Evolutionary conservation across 495 filamentous ascomycete species (phyloP).

Genomic region (Penicillium waksmanii): DNA sequence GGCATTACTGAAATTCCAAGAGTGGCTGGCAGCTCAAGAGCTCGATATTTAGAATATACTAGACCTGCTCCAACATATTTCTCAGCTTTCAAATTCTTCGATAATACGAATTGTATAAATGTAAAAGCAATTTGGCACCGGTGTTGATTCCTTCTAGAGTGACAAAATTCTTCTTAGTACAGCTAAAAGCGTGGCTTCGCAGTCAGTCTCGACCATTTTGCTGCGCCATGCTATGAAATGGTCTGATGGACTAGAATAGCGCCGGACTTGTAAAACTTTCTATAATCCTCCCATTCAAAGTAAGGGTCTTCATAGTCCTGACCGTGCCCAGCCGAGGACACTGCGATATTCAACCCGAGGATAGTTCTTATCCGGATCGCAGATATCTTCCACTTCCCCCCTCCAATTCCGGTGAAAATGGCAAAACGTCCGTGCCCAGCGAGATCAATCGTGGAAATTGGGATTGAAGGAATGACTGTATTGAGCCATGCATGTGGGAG

Average conservation of each 20-base stretch:
- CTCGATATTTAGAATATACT: neutral
- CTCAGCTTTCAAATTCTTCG: neutral
- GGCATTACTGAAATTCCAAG: slow-evolving; percentile 75
- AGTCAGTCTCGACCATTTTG: neutral
- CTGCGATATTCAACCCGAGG: slow-evolving; percentile 40
- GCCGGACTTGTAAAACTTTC: slow-evolving; percentile 50
- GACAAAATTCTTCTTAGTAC: neutral
- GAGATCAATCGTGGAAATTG: slow-evolving; percentile 52
- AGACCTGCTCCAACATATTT: neutral
- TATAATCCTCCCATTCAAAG: slow-evolving; percentile 44
- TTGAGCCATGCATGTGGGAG: slow-evolving; percentile 58
- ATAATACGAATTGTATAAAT: neutral
- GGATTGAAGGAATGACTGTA: slow-evolving; percentile 30
- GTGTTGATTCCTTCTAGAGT: neutral
- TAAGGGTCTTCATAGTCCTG: slow-evolving; percentile 53
- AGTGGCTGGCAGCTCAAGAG: slow-evolving; percentile 63
- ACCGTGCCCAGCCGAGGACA: slow-evolving; percentile 45
- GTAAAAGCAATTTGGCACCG: neutral
- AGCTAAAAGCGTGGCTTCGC: neutral
- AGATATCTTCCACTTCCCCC: slow-evolving; percentile 46
- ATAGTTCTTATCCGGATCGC: slow-evolving; percentile 29
- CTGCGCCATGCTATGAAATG: slow-evolving; percentile 43
- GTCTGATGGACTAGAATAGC: slow-evolving; percentile 51
- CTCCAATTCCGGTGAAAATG: slow-evolving; percentile 50
- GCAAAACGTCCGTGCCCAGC: slow-evolving; percentile 52